Evolutionary conservation across 306 rosid species (phyloP), one percentile per base, ranked within the genome.

Genomic region (Casuarina cunninghamiana): DNA sequence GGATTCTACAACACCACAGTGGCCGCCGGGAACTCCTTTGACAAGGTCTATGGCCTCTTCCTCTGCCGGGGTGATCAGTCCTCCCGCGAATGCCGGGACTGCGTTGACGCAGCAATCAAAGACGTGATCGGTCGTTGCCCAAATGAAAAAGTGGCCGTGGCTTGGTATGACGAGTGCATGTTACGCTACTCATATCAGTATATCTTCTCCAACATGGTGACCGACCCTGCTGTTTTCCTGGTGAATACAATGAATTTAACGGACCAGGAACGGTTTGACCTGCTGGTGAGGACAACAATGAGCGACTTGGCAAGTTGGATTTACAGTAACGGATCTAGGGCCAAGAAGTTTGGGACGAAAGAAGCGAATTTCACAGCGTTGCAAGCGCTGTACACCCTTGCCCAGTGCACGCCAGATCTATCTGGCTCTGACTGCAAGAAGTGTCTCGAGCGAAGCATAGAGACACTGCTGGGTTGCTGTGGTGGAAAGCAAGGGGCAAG

Each of bases 111-210:
- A 35, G 91, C 89, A 4, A 71, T 83, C 8, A 78, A 38, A 43
- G 80, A n/a, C 1, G 45, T 88, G 38, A 49, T 78, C 15, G 61
- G 73, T 0, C 77, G 80, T 5, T 88, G 89, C 57, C 77, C 87
- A 0, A 10, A 7, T 1, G 44, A 86, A 0, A 85, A 74, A 71
- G 84, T 75, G 39, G 89, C 91, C 69, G 69, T 85, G 2, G 85
- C 83, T 5, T 85, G 89, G 91, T 88, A 85, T 83, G 86, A 88
- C 80, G 86, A 80, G 71, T 88, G 89, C 53, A 74, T 70, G 69
- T 9, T 88, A 2, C 79, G 91, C 0, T 88, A 86, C 58, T 86
- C 88, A 0, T 0, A 79, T 5, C 69, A 81, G 2, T 41, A 66
- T 12, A 39, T 88, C 79, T 88, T 86, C 57, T 72, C 84, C 3